Evolutionary conservation across 495 filamentous ascomycete genomes (phyloP), one percentile per base, ranked within the genome.

Genomic region (Margaritispora aquatica): DNA sequence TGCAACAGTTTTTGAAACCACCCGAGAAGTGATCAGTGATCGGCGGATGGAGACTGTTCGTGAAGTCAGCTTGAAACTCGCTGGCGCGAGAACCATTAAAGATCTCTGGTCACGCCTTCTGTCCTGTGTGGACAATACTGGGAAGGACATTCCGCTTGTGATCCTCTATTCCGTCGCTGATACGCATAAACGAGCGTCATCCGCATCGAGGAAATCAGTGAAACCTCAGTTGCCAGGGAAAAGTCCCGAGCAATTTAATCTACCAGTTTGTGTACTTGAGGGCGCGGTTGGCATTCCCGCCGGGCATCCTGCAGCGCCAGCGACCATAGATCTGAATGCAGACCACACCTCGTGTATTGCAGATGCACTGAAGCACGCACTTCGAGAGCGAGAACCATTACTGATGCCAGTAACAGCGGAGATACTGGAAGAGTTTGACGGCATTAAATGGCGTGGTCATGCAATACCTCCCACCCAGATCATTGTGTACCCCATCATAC

Each of bases 1-100:
- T 62, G 85, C 86, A 59, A 84, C 84, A 7, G 79, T 81, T 0
- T 85, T 86, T 53, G 84, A 87, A 56, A 83, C 83, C 62, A 86
- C 84, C 5, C 67, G 81, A 44, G 75, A 81, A 38, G 85, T 81
- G 63, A 73, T 87, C 44, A 79, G 75, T 1, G 83, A 86, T 65
- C 68, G 84, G 46, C 75, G 83, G 53, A 84, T 86, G 82, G 66
- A 81, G 17, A 84, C 79, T 13, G 70, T 87, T 27, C 79, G 80
- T 36, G 83, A 86, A 63, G 72, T 88, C 15, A 85, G 86, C 54
- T 80, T 86, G 65, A 77, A 78, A 38, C 85, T 83, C 8, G 79
- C 84, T 4, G 69, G 78, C 13, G 84, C 86, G 21, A 73, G 80
- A 57, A 81, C 87, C 56, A 75, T 87, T 21, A 83, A 80, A 66